Evolutionary conservation across 2,329 filamentous ascomycete species (phyloP), one percentile per base, ranked within the genome.

Genomic region (Penicillium janthinellum): DNA sequence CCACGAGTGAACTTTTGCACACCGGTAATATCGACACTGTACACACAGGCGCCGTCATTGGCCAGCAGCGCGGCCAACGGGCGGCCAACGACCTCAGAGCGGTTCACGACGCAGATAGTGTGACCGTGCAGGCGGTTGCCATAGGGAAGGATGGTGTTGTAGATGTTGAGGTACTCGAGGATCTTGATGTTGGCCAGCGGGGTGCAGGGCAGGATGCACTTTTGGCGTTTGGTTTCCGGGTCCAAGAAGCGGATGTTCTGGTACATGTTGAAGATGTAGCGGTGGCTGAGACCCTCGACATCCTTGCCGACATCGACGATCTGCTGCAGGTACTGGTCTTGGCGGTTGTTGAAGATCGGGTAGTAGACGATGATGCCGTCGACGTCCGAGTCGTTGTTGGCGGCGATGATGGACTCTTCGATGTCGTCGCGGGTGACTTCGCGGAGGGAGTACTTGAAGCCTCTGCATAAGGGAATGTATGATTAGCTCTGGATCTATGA

Each of bases 221-320:
- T 98, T 76, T 91, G 90, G 4, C 89, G 89, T 63, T 75, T 72
- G 45, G 72, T 75, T 37, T 74, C 71, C 25, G 88, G 82, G 78
- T 99, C 95, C 58, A 99, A 84, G 81, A 93, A 98, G 66, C 95
- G 91, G 70, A 96, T 87, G 81, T 99, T 99, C 82, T 97, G 91
- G 81, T 98, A 99, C 93, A 99, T 97, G 84, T 99, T 99, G 86
- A 94, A 93, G 73, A 98, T 90, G 80, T 98, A 93, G 73, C 88
- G 89, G 78, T 97, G 94, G 69, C 90, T 92, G 59, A 99, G 86
- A 38, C 95, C 95, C 78, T 99, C 95, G 66, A 99, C 94, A 72
- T 99, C 95, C 79, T 99, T 98, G 76, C 85, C 81, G 45, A 96
- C 84, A 58, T 91, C 88, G 58, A 97, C 92, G 3, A 96, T 91